A percentile compares a stretch with the other conserved stretches of the same genome.
These are phyloP conservation scores for Xylaria sp. DNA, from an alignment of 2,329 filamentous ascomycete genomes.

Conservation along the genomic window DNA sequence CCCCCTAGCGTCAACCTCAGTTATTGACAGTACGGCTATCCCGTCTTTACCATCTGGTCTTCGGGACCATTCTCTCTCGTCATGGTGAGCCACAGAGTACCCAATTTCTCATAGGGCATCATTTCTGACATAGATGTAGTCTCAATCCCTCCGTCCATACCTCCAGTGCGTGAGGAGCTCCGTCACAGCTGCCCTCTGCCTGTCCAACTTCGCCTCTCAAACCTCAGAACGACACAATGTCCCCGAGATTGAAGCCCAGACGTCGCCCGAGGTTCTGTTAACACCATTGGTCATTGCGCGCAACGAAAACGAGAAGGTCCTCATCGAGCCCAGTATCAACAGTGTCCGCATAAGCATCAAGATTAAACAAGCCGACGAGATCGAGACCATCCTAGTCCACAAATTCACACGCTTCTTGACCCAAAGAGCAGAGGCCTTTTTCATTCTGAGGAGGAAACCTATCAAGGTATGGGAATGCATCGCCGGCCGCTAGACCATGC, in stretches of 20 bases:
- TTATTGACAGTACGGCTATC: constrained; percentile 16
- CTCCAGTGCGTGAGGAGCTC: constrained; percentile 95
- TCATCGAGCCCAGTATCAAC: constrained; percentile 97
- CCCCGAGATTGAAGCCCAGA: constrained; percentile 92
- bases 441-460: constrained; percentile 92
- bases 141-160: constrained; percentile 95
- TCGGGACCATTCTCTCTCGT: constrained; percentile 17
- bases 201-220: constrained; percentile 97
- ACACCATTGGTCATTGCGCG: constrained; percentile 89
- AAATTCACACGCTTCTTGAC: constrained; percentile 98
- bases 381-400: constrained; percentile 96
- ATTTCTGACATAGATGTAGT: constrained; percentile 58
- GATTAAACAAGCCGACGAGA: constrained; percentile 99
- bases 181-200: constrained; percentile 88
- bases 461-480: constrained; percentile 72
- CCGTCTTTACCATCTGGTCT: constrained; percentile 9
- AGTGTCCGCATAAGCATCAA: constrained; percentile 96
- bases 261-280: constrained; percentile 90
- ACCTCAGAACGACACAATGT: constrained; percentile 97
- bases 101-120: not conserved
- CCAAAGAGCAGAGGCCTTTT: constrained; percentile 95
- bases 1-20: constrained; percentile 18
- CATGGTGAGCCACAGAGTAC: constrained; percentile 32
- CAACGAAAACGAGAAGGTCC: constrained; percentile 95
- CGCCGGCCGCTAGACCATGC: not conserved